Conservation (phyloP, 345 rosid genomes). For the Aurinia saxatilis region DNA sequence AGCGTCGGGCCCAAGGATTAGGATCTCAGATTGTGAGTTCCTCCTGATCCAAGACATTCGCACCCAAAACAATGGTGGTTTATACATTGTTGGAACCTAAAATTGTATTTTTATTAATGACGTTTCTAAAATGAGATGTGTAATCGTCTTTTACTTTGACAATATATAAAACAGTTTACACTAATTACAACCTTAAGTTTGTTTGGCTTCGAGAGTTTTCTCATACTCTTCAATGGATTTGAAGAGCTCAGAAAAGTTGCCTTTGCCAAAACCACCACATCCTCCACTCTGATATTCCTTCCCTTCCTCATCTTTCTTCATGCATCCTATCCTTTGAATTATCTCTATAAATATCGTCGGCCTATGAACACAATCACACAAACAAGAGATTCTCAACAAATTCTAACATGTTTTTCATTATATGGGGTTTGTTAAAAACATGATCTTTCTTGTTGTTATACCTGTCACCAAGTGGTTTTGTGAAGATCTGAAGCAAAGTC, state of each 20-base stretch:
- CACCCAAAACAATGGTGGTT: background rate
- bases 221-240: slow-evolving; percentile 91
- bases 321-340: slow-evolving; percentile 86
- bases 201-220: slow-evolving; percentile 74
- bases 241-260: slow-evolving; percentile 90
- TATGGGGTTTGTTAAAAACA: no score
- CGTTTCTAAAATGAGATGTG: slow-evolving; percentile 1
- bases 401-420: no score
- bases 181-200: background rate
- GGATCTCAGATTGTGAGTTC: background rate
- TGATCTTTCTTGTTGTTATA: slow-evolving; percentile 19
- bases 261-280: slow-evolving; percentile 95
- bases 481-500: slow-evolving; percentile 87
- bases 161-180: background rate
- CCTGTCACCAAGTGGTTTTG: slow-evolving; percentile 96
- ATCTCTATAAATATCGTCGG: slow-evolving; percentile 95
- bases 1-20: slow-evolving; percentile 42
- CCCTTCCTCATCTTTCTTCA: slow-evolving; percentile 61
- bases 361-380: slow-evolving; percentile 33
- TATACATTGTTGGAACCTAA: background rate
- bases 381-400: background rate
- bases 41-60: background rate
- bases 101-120: background rate
- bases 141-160: background rate
- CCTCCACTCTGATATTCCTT: slow-evolving; percentile 80